A percentile compares a stretch with the other conserved stretches of the same genome.
These are phyloP conservation scores for Plasmopara viticola DNA, from an alignment of 352 stramenopile species.

Conservation along the genomic window DNA sequence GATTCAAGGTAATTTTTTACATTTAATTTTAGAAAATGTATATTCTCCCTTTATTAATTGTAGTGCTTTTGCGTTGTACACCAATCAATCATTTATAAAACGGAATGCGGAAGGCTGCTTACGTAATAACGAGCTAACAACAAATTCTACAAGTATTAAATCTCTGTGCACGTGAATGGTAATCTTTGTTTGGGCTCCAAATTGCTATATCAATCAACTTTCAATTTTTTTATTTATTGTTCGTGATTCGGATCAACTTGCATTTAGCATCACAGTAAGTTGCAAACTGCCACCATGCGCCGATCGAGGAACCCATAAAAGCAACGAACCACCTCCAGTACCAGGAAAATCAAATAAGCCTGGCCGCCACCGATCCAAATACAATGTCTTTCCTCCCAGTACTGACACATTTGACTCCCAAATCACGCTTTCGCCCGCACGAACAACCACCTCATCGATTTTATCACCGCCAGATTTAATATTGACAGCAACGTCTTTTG, in stretches of 20 bases:
- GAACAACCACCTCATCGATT: slow-evolving; percentile 27
- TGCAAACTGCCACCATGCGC: slow-evolving; percentile 16
- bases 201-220: background rate
- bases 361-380: slow-evolving; percentile 35
- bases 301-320: slow-evolving; percentile 31
- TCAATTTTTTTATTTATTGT: background rate
- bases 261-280: slow-evolving; percentile 22
- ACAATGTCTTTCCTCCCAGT: slow-evolving; percentile 33
- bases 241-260: background rate
- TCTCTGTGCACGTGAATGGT: too few species aligned
- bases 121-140: too few species aligned
- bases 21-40: too few species aligned
- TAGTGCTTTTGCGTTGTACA: too few species aligned
- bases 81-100: too few species aligned
- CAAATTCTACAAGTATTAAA: too few species aligned
- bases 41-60: too few species aligned
- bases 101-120: too few species aligned
- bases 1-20: too few species aligned
- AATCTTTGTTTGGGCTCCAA: too few species aligned
- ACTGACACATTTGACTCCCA: slow-evolving; percentile 22
- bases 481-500: slow-evolving; percentile 29
- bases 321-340: slow-evolving; percentile 26
- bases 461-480: slow-evolving; percentile 32
- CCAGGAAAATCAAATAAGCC: slow-evolving; percentile 25
- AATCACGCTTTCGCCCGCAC: slow-evolving; percentile 13